Evolutionary conservation across 2,329 filamentous ascomycete species (phyloP).

Genomic region (Westerdykella sp.): DNA sequence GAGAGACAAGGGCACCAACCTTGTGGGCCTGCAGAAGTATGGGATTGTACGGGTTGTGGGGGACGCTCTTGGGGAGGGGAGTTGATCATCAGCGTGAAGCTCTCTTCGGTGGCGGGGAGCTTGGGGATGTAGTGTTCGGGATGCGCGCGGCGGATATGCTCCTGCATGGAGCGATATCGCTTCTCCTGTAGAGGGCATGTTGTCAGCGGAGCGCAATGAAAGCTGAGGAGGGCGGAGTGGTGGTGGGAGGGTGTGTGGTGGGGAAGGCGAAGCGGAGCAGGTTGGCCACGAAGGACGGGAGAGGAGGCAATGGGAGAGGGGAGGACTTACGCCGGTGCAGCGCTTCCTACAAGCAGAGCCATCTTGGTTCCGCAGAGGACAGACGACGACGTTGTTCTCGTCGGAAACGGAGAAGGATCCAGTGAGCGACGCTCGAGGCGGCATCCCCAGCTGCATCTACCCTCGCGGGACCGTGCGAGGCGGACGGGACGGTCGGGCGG

Average conservation of each 20-base stretch:
- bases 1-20: constrained; percentile 27
- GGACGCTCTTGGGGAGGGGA: constrained; percentile 71
- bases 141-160: constrained; percentile 96
- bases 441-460: constrained; percentile 60
- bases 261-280: constrained; percentile 11
- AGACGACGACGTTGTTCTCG: constrained; percentile 92
- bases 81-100: constrained; percentile 94
- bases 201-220: constrained; percentile 19
- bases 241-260: constrained; percentile 10
- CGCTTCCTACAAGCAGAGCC: constrained; percentile 94
- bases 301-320: constrained; percentile 8
- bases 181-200: constrained; percentile 61
- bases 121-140: constrained; percentile 97
- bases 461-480: constrained; percentile 14
- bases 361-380: constrained; percentile 92
- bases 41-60: constrained; percentile 44
- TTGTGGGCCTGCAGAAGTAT: constrained; percentile 32
- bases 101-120: constrained; percentile 95
- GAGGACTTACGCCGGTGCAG: constrained; percentile 86
- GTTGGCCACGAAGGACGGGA: background rate
- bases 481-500: constrained; percentile 4
- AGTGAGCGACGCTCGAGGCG: constrained; percentile 78
- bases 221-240: constrained; percentile 1
- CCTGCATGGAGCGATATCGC: constrained; percentile 96
- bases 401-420: constrained; percentile 90